Base-by-base conservation (phyloP, 1,284 basidiomycete genomes). In the Ustilago loliicola region DNA sequence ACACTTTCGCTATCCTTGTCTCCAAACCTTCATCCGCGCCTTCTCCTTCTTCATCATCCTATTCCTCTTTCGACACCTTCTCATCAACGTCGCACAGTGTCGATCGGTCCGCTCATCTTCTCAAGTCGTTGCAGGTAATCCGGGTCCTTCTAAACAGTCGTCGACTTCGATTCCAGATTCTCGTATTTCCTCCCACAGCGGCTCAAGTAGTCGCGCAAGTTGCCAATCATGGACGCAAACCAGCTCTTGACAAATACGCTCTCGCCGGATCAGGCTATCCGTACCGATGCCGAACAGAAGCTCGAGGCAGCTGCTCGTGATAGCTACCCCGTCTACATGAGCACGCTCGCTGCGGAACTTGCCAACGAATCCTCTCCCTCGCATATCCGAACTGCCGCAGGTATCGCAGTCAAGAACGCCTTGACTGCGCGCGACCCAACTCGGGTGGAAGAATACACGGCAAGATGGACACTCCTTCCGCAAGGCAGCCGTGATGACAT, bases 371-470 rank as follows among this genome's bases (percentile, higher is more conserved):
- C 64, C 2, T 71, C 80, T 9, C 66, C 69, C 21, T 57, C 92
- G 42, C 92, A 94, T 87, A 91, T 97, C 60, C 91, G 96, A 80
- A 96, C 94, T 84, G 95, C 96, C 19, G 95, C 97, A 27, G 96
- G 95, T 87, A 90, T 99, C 59, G 96, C 96, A 21, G 90, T 99
- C 88, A 99, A 99, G 91, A 99, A 99, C 87, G 91, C 95, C 69
- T 88, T 99, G 68, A 91, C 92, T 48, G 94, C 96, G 72, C 90
- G 94, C 83, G 96, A 98, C 77, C 86, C 88, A 23, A 87, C 90
- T 63, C 91, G 95, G 15, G 71, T 77, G 29, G 79, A 79, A 57
- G 82, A 85, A 56, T 83, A 80, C 55, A 80, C 83, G 15, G 71
- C 79, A 61, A 69, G 84, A 57, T 99, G 96, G 96, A 89, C 94